These are phyloP conservation scores for Alectoria sarmentosa DNA, from an alignment of 495 filamentous ascomycete genomes.

Conservation along the genomic window DNA sequence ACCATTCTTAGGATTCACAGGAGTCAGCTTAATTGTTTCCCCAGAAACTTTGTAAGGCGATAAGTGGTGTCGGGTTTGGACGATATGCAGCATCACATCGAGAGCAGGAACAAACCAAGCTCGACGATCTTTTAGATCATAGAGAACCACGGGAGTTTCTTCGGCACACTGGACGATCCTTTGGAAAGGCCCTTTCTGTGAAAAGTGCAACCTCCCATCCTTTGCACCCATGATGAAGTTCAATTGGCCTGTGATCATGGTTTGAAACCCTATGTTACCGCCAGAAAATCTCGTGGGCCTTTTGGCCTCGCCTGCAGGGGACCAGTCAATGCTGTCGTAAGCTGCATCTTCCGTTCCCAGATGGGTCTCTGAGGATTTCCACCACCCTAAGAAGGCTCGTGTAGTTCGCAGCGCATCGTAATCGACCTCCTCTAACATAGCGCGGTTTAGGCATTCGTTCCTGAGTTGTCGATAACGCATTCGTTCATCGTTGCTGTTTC, in stretches of 20 bases:
- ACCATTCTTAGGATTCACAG: not conserved
- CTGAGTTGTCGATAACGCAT: conserved; percentile 21
- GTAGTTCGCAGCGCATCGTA: conserved; percentile 12
- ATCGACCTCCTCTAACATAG: conserved; percentile 13
- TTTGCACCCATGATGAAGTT: conserved; percentile 25
- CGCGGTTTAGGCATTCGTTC: not conserved
- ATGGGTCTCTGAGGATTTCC: conserved; percentile 5
- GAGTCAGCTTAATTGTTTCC: conserved; percentile 7
- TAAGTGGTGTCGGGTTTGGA: conserved; percentile 17
- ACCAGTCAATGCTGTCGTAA: conserved; percentile 27
- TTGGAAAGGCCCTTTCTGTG: conserved; percentile 20
- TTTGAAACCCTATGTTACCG: conserved; percentile 22
- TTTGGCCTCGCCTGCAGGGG: conserved; percentile 15
- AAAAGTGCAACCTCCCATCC: conserved; percentile 23
- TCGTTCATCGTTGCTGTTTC: conserved; percentile 4
- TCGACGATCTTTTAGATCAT: conserved; percentile 21
- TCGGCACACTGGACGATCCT: conserved; percentile 19
- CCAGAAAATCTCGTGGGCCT: conserved; percentile 12
- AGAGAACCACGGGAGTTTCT: conserved; percentile 23
- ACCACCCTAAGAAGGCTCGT: conserved; percentile 29
- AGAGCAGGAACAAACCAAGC: conserved; percentile 26
- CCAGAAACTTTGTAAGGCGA: conserved; percentile 17
- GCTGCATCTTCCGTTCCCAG: conserved; percentile 17
- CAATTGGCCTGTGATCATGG: conserved; percentile 15
- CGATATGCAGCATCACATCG: conserved; percentile 26